Conservation (phyloP, 345 rosid genomes). For the Eucalyptus cloeziana region DNA sequence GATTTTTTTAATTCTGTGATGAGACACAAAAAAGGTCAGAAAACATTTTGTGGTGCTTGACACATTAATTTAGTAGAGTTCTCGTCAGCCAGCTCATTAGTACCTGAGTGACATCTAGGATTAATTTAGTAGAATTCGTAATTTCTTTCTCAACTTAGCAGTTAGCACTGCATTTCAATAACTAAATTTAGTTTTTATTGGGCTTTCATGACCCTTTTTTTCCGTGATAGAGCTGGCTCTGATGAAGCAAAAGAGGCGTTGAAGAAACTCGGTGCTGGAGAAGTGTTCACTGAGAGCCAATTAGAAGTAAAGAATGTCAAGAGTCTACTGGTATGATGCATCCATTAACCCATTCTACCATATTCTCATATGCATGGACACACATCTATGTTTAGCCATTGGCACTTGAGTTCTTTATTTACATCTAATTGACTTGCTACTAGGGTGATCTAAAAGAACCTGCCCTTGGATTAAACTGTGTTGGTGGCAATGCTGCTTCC, state of each 20-base stretch:
- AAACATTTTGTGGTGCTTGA: neutral
- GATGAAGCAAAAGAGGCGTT: slow-evolving; percentile 58
- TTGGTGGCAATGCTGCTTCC: too few relatives aligned
- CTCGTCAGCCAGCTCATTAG: neutral
- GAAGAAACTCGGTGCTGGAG: slow-evolving; percentile 65
- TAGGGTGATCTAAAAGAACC: too few relatives aligned
- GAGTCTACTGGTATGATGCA: slow-evolving; percentile 52
- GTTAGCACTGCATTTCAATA: neutral
- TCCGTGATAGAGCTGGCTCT: slow-evolving; percentile 41
- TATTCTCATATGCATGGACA: too few relatives aligned
- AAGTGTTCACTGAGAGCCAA: slow-evolving; percentile 69
- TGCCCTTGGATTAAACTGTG: too few relatives aligned
- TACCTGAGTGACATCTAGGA: neutral
- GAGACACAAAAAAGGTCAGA: neutral
- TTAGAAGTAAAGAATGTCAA: slow-evolving; percentile 72
- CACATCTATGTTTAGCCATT: too few relatives aligned
- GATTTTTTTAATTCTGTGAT: neutral
- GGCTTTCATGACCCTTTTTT: neutral
- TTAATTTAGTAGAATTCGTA: neutral
- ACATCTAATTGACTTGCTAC: too few relatives aligned
- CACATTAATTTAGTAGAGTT: neutral
- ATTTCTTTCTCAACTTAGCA: neutral
- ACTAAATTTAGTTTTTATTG: neutral
- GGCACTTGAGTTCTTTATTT: too few relatives aligned
- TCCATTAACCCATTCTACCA: neutral